Conservation (phyloP, 768 basidiomycete species). For the Psilocybe azurescens region DNA sequence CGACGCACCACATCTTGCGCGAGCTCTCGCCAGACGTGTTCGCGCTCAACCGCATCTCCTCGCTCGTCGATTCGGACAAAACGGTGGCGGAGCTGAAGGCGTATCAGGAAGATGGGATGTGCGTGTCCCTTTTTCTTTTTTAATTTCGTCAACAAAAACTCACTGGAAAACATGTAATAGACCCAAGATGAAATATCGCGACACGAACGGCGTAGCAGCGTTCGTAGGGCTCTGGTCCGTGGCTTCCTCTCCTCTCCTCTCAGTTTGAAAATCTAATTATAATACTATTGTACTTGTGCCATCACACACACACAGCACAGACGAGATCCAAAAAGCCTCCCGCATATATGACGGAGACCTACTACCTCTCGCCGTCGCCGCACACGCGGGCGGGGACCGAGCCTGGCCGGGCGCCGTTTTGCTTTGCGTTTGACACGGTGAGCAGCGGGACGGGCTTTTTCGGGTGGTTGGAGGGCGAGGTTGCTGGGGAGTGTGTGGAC, state of each 20-base stretch:
- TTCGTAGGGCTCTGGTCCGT: slow-evolving; percentile 73
- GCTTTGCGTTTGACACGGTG: slow-evolving; percentile 65
- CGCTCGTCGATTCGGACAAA: slow-evolving; percentile 72
- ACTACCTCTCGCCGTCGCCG: slow-evolving; percentile 44
- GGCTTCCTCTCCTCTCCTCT: too few species aligned
- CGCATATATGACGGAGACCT: slow-evolving; percentile 76
- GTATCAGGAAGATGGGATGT: slow-evolving; percentile 47
- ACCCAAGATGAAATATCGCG: slow-evolving; percentile 67
- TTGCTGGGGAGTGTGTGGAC: background rate
- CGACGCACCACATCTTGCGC: slow-evolving; percentile 76
- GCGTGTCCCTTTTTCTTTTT: slow-evolving; percentile 8
- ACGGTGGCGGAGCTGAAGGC: slow-evolving; percentile 48
- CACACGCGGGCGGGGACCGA: slow-evolving; percentile 40
- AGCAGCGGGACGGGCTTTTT: slow-evolving; percentile 56
- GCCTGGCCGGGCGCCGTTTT: slow-evolving; percentile 69
- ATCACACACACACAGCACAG: slow-evolving; percentile 53
- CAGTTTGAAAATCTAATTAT: background rate
- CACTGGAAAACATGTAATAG: slow-evolving; percentile 32
- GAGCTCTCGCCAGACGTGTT: slow-evolving; percentile 78
- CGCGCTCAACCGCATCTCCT: slow-evolving; percentile 67
- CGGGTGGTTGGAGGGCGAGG: slow-evolving; percentile 36
- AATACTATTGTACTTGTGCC: background rate
- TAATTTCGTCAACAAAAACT: background rate
- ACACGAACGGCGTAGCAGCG: slow-evolving; percentile 69
- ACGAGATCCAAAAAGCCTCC: slow-evolving; percentile 79